phyloP scores from a whole-genome alignment of 257 asterid genomes.

The Osmanthus fragrans region DNA sequence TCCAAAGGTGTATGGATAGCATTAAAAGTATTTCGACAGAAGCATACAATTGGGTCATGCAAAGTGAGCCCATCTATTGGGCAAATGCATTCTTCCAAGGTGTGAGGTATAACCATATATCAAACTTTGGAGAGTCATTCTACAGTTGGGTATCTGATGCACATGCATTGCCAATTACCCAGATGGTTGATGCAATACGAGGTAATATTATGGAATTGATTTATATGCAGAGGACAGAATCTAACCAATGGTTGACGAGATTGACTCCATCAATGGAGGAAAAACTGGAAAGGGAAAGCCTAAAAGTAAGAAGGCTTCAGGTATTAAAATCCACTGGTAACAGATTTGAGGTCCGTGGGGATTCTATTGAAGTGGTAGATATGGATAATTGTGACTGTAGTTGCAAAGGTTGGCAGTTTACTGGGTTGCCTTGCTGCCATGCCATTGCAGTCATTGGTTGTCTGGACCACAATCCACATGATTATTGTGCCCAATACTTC shows the following conservation, averaged over 20 bases:
- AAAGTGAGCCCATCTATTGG: conserved; percentile 90
- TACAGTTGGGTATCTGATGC: conserved; percentile 90
- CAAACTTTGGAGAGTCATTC: conserved; percentile 79
- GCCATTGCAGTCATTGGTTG: conserved; percentile 63
- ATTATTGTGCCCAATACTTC: conserved; percentile 72
- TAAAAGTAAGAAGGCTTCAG: conserved; percentile 47
- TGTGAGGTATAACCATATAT: conserved; percentile 71
- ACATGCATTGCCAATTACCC: conserved; percentile 88
- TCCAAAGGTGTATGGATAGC: conserved; percentile 67
- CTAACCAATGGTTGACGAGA: conserved; percentile 69
- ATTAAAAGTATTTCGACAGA: conserved; percentile 70
- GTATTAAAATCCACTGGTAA: conserved; percentile 42
- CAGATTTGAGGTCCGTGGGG: conserved; percentile 75
- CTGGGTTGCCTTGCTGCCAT: conserved; percentile 83
- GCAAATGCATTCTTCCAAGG: conserved; percentile 81
- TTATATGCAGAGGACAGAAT: conserved; percentile 51
- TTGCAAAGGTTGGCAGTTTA: conserved; percentile 73
- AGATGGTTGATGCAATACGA: conserved; percentile 81
- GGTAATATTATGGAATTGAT: conserved; percentile 25
- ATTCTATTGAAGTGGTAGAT: conserved; percentile 64
- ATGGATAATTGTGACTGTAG: conserved; percentile 65
- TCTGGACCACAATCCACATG: conserved; percentile 50
- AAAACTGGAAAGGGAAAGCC: conserved; percentile 62
- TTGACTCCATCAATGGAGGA: conserved; percentile 83
- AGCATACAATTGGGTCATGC: conserved; percentile 84